phyloP scores from a whole-genome alignment of 345 rosid genomes.

The Toxicodendron radicans region DNA sequence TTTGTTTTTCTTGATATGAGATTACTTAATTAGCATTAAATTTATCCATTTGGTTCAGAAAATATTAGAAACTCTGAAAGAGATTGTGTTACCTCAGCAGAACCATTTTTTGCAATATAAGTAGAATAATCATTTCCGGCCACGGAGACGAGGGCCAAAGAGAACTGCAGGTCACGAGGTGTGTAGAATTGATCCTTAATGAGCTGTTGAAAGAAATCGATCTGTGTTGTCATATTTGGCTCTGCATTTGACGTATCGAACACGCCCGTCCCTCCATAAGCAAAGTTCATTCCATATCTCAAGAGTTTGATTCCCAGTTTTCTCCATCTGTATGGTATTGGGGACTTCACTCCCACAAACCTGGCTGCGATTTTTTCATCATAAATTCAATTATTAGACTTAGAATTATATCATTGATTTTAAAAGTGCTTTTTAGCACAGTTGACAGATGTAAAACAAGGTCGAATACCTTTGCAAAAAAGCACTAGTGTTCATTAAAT shows the following conservation, averaged over 20 bases:
- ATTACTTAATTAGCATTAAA: no score
- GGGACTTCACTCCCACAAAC: slow-evolving; percentile 60
- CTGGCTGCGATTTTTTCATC: slow-evolving; percentile 40
- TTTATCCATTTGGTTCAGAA: no score
- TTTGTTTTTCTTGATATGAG: no score
- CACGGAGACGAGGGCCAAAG: slow-evolving; percentile 56
- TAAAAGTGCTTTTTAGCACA: no score
- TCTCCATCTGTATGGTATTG: slow-evolving; percentile 60
- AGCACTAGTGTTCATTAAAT: slow-evolving; percentile 3
- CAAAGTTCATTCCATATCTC: slow-evolving; percentile 70
- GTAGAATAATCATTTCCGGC: slow-evolving; percentile 76
- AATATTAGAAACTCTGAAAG: no score
- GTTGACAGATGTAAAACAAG: not conserved
- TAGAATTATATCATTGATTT: no score
- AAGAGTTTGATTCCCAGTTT: slow-evolving; percentile 27
- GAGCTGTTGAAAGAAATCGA: slow-evolving; percentile 48
- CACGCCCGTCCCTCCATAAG: slow-evolving; percentile 83
- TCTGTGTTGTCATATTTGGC: slow-evolving; percentile 82
- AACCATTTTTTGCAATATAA: slow-evolving; percentile 41
- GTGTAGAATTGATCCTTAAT: slow-evolving; percentile 39
- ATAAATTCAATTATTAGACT: no score
- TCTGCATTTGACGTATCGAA: slow-evolving; percentile 40
- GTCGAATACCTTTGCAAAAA: not conserved
- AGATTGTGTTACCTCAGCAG: slow-evolving; percentile 35
- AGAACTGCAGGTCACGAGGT: slow-evolving; percentile 30